phyloP scores from a whole-genome alignment of 768 basidiomycete genomes.

The Russula brevipes region DNA sequence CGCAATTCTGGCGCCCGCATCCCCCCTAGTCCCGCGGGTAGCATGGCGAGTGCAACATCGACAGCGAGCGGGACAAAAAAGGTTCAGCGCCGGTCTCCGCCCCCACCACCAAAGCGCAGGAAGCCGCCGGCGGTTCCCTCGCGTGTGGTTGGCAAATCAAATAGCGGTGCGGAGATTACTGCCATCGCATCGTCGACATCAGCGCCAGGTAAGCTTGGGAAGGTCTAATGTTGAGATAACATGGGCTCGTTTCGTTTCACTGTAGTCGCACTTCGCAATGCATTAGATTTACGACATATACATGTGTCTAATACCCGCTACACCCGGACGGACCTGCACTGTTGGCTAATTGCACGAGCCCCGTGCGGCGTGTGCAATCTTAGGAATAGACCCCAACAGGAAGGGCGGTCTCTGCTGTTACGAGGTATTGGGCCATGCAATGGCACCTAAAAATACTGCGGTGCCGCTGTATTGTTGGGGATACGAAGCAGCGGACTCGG shows the following conservation, averaged over 20 bases:
- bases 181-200: slow-evolving; percentile 45
- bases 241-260: not conserved
- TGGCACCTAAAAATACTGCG: too few relatives aligned
- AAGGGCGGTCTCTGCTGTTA: too few relatives aligned
- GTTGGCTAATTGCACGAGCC: too few relatives aligned
- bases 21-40: slow-evolving; percentile 8
- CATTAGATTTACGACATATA: slow-evolving; percentile 5
- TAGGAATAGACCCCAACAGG: too few relatives aligned
- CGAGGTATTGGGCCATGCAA: too few relatives aligned
- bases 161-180: slow-evolving; percentile 53
- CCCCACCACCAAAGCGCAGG: slow-evolving; percentile 61
- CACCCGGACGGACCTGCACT: not conserved
- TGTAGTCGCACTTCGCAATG: not conserved
- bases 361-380: too few relatives aligned
- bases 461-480: too few relatives aligned
- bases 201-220: slow-evolving; percentile 17
- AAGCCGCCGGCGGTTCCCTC: slow-evolving; percentile 67
- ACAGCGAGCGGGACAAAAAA: slow-evolving; percentile 4
- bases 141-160: slow-evolving; percentile 36
- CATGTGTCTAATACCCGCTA: not conserved
- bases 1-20: slow-evolving; percentile 26
- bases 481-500: too few relatives aligned
- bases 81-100: slow-evolving; percentile 42
- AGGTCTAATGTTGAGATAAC: not conserved
- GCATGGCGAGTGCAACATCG: not conserved